Evolutionary conservation across 345 rosid genomes (phyloP).

Genomic region (Balakata baccata): DNA sequence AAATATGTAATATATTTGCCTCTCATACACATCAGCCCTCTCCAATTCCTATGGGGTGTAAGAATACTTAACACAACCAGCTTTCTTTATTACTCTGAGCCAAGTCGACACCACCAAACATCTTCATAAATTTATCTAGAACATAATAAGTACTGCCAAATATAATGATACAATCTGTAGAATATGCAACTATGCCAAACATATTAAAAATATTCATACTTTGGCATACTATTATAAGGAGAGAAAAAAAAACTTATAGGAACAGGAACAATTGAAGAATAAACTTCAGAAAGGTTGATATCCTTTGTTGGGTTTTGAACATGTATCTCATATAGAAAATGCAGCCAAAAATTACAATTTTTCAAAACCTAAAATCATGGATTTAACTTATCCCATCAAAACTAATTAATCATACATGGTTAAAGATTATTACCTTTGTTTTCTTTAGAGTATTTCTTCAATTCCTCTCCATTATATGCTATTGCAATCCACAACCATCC

Average conservation of each 20-base stretch:
- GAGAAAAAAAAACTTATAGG: slow-evolving; percentile 51
- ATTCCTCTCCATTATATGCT: no score
- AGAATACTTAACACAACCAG: slow-evolving; percentile 81
- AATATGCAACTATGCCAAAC: background rate
- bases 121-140: slow-evolving; percentile 64
- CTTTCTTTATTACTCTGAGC: slow-evolving; percentile 81
- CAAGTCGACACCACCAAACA: slow-evolving; percentile 77
- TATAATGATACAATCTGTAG: background rate
- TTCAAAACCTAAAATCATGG: no score
- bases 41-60: slow-evolving; percentile 87
- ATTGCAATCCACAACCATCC: no score
- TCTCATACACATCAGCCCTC: slow-evolving; percentile 67
- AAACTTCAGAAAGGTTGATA: slow-evolving; percentile 72
- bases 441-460: no score
- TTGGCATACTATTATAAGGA: no score
- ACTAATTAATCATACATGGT: no score
- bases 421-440: no score
- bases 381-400: no score
- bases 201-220: background rate
- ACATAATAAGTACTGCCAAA: slow-evolving; percentile 18
- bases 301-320: no score
- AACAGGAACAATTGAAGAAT: slow-evolving; percentile 52
- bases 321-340: no score
- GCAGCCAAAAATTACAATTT: no score
- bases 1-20: slow-evolving; percentile 77